phyloP scores from a whole-genome alignment of 176 grass and related monocot species.

The Phyllostachys edulis region DNA sequence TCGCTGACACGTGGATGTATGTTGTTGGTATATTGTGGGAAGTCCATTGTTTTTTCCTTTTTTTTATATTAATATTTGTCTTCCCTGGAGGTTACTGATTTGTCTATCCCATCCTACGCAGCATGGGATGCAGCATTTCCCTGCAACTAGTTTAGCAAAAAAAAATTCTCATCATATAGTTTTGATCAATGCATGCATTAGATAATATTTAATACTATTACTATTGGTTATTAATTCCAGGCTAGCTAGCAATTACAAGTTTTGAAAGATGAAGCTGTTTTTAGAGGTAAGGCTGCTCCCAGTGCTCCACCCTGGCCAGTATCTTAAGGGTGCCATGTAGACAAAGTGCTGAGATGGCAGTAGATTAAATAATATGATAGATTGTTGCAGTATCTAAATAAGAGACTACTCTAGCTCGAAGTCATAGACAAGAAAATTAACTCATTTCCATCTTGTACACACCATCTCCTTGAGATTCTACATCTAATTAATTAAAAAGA shows the following conservation, averaged over 20 bases:
- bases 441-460: too few species aligned
- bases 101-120: neutral
- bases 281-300: too few species aligned
- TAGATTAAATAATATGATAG: too few species aligned
- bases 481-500: too few species aligned
- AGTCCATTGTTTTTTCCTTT: neutral
- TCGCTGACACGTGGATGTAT: neutral
- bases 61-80: too few species aligned
- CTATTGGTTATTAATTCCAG: neutral
- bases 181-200: neutral
- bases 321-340: too few species aligned
- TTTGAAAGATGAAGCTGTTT: neutral
- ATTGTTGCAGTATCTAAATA: too few species aligned
- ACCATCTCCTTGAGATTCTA: too few species aligned
- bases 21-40: neutral
- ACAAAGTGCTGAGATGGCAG: too few species aligned
- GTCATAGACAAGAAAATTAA: too few species aligned
- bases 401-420: too few species aligned
- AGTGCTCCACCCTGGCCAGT: too few species aligned
- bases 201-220: neutral
- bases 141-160: neutral
- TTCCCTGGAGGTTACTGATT: neutral
- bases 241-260: neutral
- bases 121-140: neutral
- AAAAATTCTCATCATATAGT: neutral